Conservation (phyloP, 306 rosid genomes). For the Hippophae gyantsensis region DNA sequence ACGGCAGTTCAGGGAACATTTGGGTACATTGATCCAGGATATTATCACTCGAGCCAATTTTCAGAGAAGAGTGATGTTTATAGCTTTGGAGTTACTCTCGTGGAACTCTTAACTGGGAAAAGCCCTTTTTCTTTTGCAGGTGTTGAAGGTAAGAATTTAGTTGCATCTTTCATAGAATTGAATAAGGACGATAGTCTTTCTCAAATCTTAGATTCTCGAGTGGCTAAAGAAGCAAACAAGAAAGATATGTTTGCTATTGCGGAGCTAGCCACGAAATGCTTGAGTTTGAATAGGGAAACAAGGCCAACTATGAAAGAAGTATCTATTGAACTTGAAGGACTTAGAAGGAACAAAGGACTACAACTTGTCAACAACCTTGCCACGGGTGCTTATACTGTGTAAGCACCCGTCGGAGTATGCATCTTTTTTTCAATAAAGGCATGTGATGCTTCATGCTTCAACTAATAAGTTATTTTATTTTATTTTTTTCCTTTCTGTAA, state of each 20-base stretch:
- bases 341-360: slow-evolving; percentile 8
- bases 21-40: slow-evolving; percentile 58
- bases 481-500: no score
- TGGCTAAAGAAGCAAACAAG: slow-evolving; percentile 22
- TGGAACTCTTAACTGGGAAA: slow-evolving; percentile 37
- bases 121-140: slow-evolving; percentile 24
- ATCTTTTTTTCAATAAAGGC: no score
- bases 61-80: slow-evolving; percentile 32
- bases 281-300: slow-evolving; percentile 36
- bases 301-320: slow-evolving; percentile 51
- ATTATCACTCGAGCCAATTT: slow-evolving; percentile 37
- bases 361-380: no score
- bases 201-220: slow-evolving; percentile 26
- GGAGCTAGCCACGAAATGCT: slow-evolving; percentile 35
- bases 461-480: no score
- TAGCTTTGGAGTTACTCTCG: slow-evolving; percentile 50
- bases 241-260: slow-evolving; percentile 26
- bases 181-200: slow-evolving; percentile 20
- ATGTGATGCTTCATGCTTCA: no score
- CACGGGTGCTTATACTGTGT: no score
- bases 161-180: slow-evolving; percentile 28
- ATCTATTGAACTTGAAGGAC: slow-evolving; percentile 33
- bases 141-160: slow-evolving; percentile 27
- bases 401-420: no score
- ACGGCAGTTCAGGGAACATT: slow-evolving; percentile 45